Percentiles rank a stretch among this genome's conserved stretches.
Evolutionary conservation across 768 basidiomycete species (phyloP).

Genomic region (Tulasnella sp.): DNA sequence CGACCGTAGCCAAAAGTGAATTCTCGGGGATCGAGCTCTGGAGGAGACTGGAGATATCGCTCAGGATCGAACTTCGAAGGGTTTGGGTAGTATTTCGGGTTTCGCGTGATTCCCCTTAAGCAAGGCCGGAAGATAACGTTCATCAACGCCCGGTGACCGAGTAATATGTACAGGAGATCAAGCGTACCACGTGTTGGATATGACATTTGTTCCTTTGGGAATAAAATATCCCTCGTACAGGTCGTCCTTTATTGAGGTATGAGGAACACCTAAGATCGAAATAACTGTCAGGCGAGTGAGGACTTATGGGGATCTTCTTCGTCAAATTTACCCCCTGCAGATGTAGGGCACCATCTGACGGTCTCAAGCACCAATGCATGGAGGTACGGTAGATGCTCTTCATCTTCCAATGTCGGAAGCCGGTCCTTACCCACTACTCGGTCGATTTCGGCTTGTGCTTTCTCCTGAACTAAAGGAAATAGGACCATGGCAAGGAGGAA

Average conservation of each 20-base stretch:
- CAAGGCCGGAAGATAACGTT: background rate
- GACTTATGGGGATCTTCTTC: background rate
- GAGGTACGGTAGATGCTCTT: slow-evolving; percentile 22
- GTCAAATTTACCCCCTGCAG: background rate
- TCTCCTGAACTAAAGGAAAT: slow-evolving; percentile 27
- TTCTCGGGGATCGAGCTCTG: slow-evolving; percentile 1
- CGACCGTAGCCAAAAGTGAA: slow-evolving; percentile 8
- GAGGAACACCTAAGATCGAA: background rate
- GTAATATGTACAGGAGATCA: too few relatives aligned
- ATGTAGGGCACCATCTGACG: slow-evolving; percentile 21
- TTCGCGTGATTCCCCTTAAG: slow-evolving; percentile 4
- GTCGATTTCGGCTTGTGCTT: slow-evolving; percentile 36
- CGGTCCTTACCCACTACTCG: slow-evolving; percentile 27
- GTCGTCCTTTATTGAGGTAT: background rate
- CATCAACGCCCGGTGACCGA: too few relatives aligned
- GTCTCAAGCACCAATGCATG: slow-evolving; percentile 23
- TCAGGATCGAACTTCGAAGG: slow-evolving; percentile 6
- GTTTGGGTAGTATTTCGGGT: background rate
- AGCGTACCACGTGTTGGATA: slow-evolving; percentile 1
- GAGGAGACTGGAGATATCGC: background rate
- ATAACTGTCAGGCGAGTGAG: background rate
- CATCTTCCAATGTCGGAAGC: slow-evolving; percentile 28
- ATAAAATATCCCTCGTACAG: slow-evolving; percentile 7
- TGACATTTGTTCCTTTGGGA: background rate
- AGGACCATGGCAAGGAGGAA: slow-evolving; percentile 27